Evolutionary conservation across 257 asterid species (phyloP).

Genomic region (Scutellaria galericulata): DNA sequence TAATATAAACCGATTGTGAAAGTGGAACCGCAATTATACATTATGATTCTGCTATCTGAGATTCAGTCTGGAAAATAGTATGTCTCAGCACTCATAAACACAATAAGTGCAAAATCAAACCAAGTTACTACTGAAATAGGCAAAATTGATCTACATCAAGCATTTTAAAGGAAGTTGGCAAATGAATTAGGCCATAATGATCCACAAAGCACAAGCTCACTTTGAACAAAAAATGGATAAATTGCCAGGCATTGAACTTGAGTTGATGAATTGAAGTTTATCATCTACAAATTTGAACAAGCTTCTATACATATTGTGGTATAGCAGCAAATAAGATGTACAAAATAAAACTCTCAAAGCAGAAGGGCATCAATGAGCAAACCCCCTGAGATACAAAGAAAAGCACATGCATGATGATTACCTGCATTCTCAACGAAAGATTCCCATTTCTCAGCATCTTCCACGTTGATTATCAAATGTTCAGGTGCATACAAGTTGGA

Average conservation of each 20-base stretch:
- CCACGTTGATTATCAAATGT: slow-evolving; percentile 85
- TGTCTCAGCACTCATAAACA: neutral
- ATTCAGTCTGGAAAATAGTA: too few species aligned
- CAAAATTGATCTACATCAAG: neutral
- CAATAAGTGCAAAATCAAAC: neutral
- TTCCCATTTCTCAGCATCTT: slow-evolving; percentile 99
- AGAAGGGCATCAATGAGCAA: slow-evolving; percentile 7
- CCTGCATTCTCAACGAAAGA: slow-evolving; percentile 90
- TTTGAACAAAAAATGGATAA: slow-evolving; percentile 7
- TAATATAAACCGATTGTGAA: neutral
- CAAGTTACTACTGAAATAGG: neutral
- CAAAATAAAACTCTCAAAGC: neutral
- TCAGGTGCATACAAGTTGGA: slow-evolving; percentile 96
- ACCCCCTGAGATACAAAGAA: slow-evolving; percentile 7
- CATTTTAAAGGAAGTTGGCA: slow-evolving; percentile 1
- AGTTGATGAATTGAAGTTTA: neutral
- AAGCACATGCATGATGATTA: slow-evolving; percentile 26
- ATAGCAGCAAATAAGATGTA: slow-evolving; percentile 13
- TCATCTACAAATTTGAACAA: neutral
- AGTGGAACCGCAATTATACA: neutral
- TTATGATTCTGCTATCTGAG: neutral
- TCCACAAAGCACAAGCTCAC: neutral
- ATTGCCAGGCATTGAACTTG: neutral
- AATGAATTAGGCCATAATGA: neutral
- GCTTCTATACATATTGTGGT: too few species aligned